Evolutionary conservation across 768 basidiomycete genomes (phyloP).

Genomic region (Suillus lakei): DNA sequence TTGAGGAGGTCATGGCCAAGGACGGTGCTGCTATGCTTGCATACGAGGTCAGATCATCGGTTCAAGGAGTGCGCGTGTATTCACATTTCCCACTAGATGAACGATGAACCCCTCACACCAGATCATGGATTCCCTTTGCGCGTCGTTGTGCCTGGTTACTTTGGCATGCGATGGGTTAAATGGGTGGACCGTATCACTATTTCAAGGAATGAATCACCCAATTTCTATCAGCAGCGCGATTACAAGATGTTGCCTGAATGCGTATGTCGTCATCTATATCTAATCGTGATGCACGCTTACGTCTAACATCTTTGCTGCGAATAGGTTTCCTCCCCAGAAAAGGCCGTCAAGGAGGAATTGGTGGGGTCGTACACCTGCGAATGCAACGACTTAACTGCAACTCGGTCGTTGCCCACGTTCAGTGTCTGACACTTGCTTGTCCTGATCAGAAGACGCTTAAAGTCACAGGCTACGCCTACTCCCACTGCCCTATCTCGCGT

Average conservation of each 20-base stretch:
- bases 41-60: conserved; percentile 50
- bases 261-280: conserved; percentile 27
- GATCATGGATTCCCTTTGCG: conserved; percentile 72
- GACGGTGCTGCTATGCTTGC: conserved; percentile 63
- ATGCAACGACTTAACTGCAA: conserved; percentile 66
- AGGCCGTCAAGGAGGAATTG: conserved; percentile 30
- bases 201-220: conserved; percentile 58
- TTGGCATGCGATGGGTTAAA: conserved; percentile 78
- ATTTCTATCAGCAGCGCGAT: conserved; percentile 75
- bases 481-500: conserved; percentile 47
- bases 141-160: conserved; percentile 68
- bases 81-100: conserved; percentile 52
- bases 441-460: conserved; percentile 29
- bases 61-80: not conserved
- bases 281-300: not conserved
- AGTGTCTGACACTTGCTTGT: conserved; percentile 13
- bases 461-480: conserved; percentile 63
- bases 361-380: conserved; percentile 62
- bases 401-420: conserved; percentile 52
- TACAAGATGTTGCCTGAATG: conserved; percentile 66
- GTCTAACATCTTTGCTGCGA: not conserved
- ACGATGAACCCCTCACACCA: conserved; percentile 57
- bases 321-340: conserved; percentile 31
- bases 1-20: conserved; percentile 51
- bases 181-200: conserved; percentile 70